Base-by-base conservation (phyloP, 768 basidiomycete genomes). In the Tephrocybe sp. region DNA sequence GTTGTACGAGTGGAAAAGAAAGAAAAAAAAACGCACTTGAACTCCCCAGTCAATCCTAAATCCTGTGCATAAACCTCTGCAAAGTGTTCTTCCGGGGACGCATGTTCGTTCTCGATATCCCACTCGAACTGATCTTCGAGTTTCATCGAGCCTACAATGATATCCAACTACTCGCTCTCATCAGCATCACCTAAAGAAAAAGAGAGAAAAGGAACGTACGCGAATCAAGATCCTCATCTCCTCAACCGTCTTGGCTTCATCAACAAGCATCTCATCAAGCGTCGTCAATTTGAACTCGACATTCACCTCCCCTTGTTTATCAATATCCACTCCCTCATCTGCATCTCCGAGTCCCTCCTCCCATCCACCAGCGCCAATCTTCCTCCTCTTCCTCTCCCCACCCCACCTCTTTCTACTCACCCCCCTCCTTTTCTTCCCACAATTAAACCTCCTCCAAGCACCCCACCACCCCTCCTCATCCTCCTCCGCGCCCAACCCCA, bases 41-140 rank as follows among this genome's bases (percentile, higher is more conserved):
- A 99, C 64, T 99, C 97, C 7, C 93, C 91, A 22, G 79, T 79
- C 21, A 99, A 69, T 3, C 97, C 97, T 19, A 99, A 70, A 56
- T 99, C 97, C 19, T 81, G 79, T 2, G 83, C 73, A 63, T 97
- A 95, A 0, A 86, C 77, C 54, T 88, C 86, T 6, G 97, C 92
- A 66, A 98, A 98, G 21, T 87, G n/a, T n/a, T n/a, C 84, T 68
- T 99, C 97, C 0, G 95, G 94, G 0, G 86, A 87, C 3, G 90
- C 86, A 39, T 78, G 75, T 18, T 73, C 69, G 47, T 88, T 92
- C 57, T 86, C 86, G 30, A 97, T 68, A 65, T 99, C 95, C 97
- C 97, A 99, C 64, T 98, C 97, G 61, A 98, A 95, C 61, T 94
- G 89, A 67, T 99, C 97, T 48, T 92, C 89, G 19, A 99, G 78